A percentile compares a stretch with the other conserved stretches of the same genome.
phyloP scores from a whole-genome alignment of 352 stramenopile species.

The Thalassiosira allenii region DNA sequence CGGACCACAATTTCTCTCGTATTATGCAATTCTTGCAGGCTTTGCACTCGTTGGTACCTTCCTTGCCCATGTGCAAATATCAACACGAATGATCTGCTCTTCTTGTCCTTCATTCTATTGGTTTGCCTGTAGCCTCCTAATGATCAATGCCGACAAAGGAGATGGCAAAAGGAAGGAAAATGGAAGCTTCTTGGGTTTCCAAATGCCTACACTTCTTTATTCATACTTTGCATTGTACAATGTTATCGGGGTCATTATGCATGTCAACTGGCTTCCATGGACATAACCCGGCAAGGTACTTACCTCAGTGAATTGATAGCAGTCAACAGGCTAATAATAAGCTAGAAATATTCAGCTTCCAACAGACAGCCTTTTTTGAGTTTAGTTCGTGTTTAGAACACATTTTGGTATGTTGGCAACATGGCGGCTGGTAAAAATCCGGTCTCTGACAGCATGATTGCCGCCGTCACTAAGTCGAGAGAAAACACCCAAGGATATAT shows the following conservation, averaged over 20 bases:
- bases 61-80: constrained; percentile 84
- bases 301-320: no score
- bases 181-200: constrained; percentile 4
- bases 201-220: constrained; percentile 28
- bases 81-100: constrained; percentile 80
- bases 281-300: no score
- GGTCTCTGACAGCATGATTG: no score
- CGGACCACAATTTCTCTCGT: constrained; percentile 58
- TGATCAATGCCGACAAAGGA: constrained; percentile 17
- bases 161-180: constrained; percentile 18
- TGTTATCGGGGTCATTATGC: constrained; percentile 72
- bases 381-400: no score
- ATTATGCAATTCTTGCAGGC: constrained; percentile 79
- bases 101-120: constrained; percentile 81
- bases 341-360: no score
- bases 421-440: no score
- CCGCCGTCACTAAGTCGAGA: no score
- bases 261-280: constrained; percentile 85
- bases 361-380: no score
- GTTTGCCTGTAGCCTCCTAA: constrained; percentile 51
- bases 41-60: constrained; percentile 65
- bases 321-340: no score
- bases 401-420: no score
- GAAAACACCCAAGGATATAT: no score
- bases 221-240: constrained; percentile 75